Base-by-base conservation (phyloP, 164 flowering plant species). In the Vitis cinerea region DNA sequence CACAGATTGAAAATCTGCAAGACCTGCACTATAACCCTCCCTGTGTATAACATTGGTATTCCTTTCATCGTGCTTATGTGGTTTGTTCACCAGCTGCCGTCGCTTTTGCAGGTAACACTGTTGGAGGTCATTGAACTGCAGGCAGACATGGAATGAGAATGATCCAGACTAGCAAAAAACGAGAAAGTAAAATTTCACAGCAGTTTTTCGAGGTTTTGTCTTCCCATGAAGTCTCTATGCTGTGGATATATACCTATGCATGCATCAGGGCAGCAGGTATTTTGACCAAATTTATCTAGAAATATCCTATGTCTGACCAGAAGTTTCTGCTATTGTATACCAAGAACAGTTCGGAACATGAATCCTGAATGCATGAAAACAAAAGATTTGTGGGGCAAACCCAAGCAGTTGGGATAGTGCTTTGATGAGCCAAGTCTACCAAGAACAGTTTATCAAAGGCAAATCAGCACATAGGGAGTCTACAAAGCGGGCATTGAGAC, bases 21-120 rank as follows among this genome's bases (percentile, higher is more conserved):
- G 98, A 64, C 97, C 98, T 7, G 75, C 80, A 80, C 68, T 83
- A 72, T 89, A 91, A 65, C 92, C 92, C 77, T 88, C 92, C 79
- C 91, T 85, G 29, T 72, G 84, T 19, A 76, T 55, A 50, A 78
- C 67, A 74, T 71, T 78, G 61, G 55, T 75, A 72, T 79, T 83
- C 73, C 70, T 77, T 69, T 84, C 91, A 71, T 77, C 85, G 48
- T 72, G 83, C 63, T 73, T 80, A 31, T 61, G 79, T 31, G 74
- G 56, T 64, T 86, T 84, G 71, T 69, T 83, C 10, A 78, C 82
- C 71, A 79, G 71, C 56, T 80, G 85, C 12, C 97, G 88, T 50
- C 98, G 78, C 78, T 86, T 96, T 88, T 93, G 93, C 79, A 96
- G 79, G 82, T 93, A 96, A 74, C 91, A 93, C 64, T 96, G 97